A percentile compares a stretch with the other conserved stretches of the same genome.
Conservation (phyloP, 2,329 filamentous ascomycete genomes). For the Hymenotorrendiella dingleyae region DNA sequence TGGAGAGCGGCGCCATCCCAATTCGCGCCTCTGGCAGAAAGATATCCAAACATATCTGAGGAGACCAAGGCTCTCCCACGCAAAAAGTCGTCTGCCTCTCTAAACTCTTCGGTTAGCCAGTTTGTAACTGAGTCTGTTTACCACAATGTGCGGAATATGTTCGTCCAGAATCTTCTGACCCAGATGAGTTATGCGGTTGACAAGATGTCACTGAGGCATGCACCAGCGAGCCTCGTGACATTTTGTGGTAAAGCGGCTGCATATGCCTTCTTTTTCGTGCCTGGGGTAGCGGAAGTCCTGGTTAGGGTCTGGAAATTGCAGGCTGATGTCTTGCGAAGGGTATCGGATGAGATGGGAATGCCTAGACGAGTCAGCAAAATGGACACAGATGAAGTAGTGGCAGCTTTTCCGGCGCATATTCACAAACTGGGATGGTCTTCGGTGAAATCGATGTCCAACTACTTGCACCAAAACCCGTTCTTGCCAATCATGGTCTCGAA, state of each 20-base stretch:
- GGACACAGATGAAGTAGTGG: conserved; percentile 30
- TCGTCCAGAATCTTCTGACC: conserved; percentile 61
- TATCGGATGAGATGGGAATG: conserved; percentile 54
- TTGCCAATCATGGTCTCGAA: conserved; percentile 55
- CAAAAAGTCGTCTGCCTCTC: conserved; percentile 43
- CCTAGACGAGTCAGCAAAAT: conserved; percentile 48
- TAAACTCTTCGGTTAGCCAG: conserved; percentile 54
- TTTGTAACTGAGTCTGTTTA: conserved; percentile 65
- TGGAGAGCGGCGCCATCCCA: conserved; percentile 59
- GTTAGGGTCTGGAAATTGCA: conserved; percentile 60
- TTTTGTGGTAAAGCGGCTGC: conserved; percentile 69
- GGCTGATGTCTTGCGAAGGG: conserved; percentile 51
- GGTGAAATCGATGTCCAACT: conserved; percentile 46
- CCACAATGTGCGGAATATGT: conserved; percentile 66
- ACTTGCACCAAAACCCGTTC: conserved; percentile 47
- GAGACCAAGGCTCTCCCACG: conserved; percentile 22
- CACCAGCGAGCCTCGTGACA: conserved; percentile 49
- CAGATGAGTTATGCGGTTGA: conserved; percentile 69
- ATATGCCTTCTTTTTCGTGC: conserved; percentile 70
- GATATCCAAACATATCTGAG: conserved; percentile 29
- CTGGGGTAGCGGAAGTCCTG: conserved; percentile 63
- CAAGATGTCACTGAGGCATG: conserved; percentile 63
- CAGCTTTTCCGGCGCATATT: conserved; percentile 39
- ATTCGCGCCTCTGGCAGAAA: conserved; percentile 44
- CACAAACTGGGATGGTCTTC: conserved; percentile 57